Conservation (phyloP, 1,284 basidiomycete species). For the Puccinia novopanici region DNA sequence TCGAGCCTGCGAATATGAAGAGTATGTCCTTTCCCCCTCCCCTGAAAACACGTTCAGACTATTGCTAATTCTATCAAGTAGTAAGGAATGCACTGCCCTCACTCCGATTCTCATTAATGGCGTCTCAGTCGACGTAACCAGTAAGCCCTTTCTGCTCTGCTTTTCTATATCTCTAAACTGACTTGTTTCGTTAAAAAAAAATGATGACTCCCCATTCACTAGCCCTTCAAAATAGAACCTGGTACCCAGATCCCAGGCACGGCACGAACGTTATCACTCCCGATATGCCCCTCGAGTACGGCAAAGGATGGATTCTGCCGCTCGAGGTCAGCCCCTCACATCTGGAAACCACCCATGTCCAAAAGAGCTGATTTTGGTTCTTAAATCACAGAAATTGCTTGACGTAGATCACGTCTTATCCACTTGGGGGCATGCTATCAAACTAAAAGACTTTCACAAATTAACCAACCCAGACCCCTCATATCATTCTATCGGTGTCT, state of each 20-base stretch:
- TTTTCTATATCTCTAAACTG: neutral
- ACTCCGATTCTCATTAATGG: conserved; percentile 35
- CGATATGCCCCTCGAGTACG: conserved; percentile 4
- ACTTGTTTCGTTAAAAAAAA: too few relatives aligned
- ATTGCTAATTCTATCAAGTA: conserved; percentile 1
- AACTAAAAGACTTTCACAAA: conserved; percentile 25
- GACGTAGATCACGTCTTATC: conserved; percentile 32
- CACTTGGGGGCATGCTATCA: conserved; percentile 39
- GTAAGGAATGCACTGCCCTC: conserved; percentile 38
- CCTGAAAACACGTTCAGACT: neutral
- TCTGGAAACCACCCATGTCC: neutral
- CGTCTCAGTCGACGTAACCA: conserved; percentile 31
- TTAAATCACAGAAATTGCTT: conserved; percentile 28
- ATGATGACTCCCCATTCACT: neutral
- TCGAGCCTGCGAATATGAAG: conserved; percentile 38
- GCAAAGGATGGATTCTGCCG: conserved; percentile 47
- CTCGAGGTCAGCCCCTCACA: conserved; percentile 26
- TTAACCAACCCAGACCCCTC: conserved; percentile 33
- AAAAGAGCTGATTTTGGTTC: neutral
- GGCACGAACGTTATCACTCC: conserved; percentile 18
- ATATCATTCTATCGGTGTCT: conserved; percentile 23
- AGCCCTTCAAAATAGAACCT: conserved; percentile 28
- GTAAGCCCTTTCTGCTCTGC: neutral
- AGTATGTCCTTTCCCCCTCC: conserved; percentile 20
- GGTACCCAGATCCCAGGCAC: conserved; percentile 43